Base-by-base conservation (phyloP, 2,329 filamentous ascomycete species). In the Botryotinia narcissicola region DNA sequence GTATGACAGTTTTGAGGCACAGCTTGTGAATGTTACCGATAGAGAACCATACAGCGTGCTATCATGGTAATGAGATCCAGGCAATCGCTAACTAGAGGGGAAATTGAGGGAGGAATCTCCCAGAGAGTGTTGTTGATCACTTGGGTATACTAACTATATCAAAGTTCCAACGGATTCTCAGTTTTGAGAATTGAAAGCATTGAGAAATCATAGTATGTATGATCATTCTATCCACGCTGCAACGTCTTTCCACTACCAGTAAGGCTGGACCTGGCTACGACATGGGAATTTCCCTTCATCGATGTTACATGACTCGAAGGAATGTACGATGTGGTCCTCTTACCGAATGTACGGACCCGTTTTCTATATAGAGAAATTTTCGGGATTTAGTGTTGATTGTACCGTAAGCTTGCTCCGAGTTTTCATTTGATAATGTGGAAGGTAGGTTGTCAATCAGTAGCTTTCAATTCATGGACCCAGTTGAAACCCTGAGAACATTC, bases 261-360 rank as follows among this genome's bases (percentile, higher is more conserved):
- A 46, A 64, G n/a, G 42, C 62, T 29, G 8, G 1, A 46, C 42
- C 20, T 7, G 29, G 7, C 12, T 42, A 25, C 62, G 10, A 37
- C 7, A 40, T 29, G 35, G 3, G 8, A 22, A 37, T 29, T 40
- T 22, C 22, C 63, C 46, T 29, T 29, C 32, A n/a, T 10, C 16
- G 16, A 25, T 22, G 22, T 54, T 32, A 40, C 64, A 57, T n/a
- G 35, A 29, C 18, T 67, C 64, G 64, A 67, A 67, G 64, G 64
- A 54, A 54, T 37, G 46, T 29, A 54, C 32, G 32, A 54, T 12
- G 14, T 29, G 9, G 40, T 54, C 46, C 64, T 67, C 0, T 22
- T 67, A 67, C 64, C 64, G 8, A 67, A 54, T 22, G 46, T 67
- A 54, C 64, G 64, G 64, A 37, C 5, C 46, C 64, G 64, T 40